Evolutionary conservation across 345 rosid genomes (phyloP).

Genomic region (Rubroshorea leprosula): DNA sequence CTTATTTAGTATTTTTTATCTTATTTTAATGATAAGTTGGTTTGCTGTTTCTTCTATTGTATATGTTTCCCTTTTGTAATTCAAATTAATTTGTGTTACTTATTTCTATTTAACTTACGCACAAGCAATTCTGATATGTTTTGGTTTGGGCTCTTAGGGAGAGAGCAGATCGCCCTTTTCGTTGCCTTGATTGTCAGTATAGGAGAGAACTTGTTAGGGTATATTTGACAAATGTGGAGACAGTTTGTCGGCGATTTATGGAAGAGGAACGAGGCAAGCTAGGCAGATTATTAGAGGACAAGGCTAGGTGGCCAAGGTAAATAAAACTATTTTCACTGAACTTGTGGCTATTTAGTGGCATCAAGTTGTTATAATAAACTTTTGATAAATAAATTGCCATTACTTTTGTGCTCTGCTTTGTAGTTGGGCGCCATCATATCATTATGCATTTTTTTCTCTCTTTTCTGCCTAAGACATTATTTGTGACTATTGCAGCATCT

Average conservation of each 20-base stretch:
- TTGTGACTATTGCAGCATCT: slow-evolving; percentile 51
- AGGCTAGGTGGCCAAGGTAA: slow-evolving; percentile 86
- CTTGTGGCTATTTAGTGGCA: background rate
- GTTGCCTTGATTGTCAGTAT: slow-evolving; percentile 80
- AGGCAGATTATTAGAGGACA: slow-evolving; percentile 67
- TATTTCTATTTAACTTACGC: background rate
- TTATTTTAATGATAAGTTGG: too few species aligned
- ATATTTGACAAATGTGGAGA: slow-evolving; percentile 82
- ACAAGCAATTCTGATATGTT: background rate
- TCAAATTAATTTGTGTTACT: background rate
- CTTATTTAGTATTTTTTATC: background rate
- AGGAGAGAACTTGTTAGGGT: slow-evolving; percentile 94
- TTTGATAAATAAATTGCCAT: background rate
- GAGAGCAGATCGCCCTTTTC: slow-evolving; percentile 84
- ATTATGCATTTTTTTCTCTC: background rate
- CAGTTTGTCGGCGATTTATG: slow-evolving; percentile 74
- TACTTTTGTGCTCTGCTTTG: background rate
- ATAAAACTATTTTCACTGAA: background rate
- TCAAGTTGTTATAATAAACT: background rate
- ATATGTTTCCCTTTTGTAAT: too few species aligned
- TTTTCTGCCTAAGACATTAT: slow-evolving; percentile 3
- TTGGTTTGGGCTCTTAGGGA: slow-evolving; percentile 46
- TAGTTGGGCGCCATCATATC: background rate
- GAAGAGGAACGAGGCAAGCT: slow-evolving; percentile 76
- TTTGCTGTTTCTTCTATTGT: too few species aligned